A percentile compares a stretch with the other conserved stretches of the same genome.
phyloP scores from a whole-genome alignment of 768 basidiomycete species.

The Candolleomyces aberdarensis region DNA sequence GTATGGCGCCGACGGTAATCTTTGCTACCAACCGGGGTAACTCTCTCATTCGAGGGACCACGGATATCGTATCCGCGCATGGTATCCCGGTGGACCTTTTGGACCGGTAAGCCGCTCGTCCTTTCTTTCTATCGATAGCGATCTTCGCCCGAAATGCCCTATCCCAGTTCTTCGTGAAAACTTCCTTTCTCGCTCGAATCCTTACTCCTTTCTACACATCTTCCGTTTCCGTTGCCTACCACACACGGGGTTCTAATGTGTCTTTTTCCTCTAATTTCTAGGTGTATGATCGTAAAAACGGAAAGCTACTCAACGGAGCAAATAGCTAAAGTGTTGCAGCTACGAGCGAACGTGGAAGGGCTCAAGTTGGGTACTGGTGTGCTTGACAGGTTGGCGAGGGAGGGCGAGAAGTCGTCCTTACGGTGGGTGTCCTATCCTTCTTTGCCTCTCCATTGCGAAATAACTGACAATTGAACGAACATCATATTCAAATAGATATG shows the following conservation, averaged over 20 bases:
- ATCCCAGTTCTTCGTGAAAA: neutral
- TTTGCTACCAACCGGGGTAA: conserved; percentile 96
- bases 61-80: conserved; percentile 87
- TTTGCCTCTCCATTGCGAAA: neutral
- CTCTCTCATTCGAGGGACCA: conserved; percentile 88
- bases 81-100: conserved; percentile 92
- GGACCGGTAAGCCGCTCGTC: conserved; percentile 60
- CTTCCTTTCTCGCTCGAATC: no score
- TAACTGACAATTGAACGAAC: conserved; percentile 13
- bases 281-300: conserved; percentile 95
- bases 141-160: no score
- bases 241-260: no score
- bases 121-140: no score
- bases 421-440: conserved; percentile 41
- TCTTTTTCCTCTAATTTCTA: conserved; percentile 19
- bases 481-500: conserved; percentile 54
- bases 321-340: conserved; percentile 80
- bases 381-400: conserved; percentile 73
- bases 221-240: no score
- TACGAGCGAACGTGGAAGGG: conserved; percentile 86
- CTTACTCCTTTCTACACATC: no score
- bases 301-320: conserved; percentile 79
- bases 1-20: conserved; percentile 97
- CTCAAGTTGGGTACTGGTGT: conserved; percentile 74
- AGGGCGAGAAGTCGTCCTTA: conserved; percentile 80